Conservation (phyloP, 176 grass and related monocot genomes). For the Cenchrus purpureus region DNA sequence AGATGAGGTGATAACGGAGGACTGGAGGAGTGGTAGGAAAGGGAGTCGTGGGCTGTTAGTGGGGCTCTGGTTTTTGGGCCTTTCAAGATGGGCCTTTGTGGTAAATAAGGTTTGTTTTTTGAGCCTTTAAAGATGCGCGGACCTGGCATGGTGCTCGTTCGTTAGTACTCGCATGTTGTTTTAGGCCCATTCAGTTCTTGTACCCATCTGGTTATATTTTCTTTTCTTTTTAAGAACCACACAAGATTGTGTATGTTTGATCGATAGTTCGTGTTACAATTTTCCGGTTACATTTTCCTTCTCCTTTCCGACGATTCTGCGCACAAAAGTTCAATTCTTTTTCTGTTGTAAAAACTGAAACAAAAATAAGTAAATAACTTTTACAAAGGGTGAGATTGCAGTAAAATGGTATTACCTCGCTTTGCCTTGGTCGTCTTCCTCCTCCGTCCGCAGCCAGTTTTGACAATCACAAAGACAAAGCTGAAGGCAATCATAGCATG, state of each 20-base stretch:
- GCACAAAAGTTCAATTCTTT: neutral
- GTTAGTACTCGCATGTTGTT: neutral
- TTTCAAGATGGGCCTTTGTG: neutral
- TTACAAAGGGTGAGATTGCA: too few species aligned
- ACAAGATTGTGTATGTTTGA: too few species aligned
- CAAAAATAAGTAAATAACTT: too few species aligned
- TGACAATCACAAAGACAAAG: neutral
- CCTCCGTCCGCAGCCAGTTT: neutral
- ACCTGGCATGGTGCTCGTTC: too few species aligned
- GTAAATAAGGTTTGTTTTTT: too few species aligned
- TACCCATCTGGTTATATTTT: neutral
- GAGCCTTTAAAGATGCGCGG: too few species aligned
- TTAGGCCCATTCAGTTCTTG: neutral
- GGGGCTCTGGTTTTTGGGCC: neutral
- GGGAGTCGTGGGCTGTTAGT: neutral
- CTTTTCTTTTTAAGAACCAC: too few species aligned
- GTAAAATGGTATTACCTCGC: neutral
- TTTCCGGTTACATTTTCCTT: neutral
- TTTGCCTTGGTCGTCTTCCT: neutral
- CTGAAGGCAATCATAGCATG: neutral
- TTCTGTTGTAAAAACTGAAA: too few species aligned
- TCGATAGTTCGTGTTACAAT: too few species aligned
- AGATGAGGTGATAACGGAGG: constrained; percentile 39
- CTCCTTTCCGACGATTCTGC: neutral
- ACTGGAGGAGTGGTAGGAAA: neutral